Evolutionary conservation across 139 green algal species (phyloP).

Genomic region (Tetraselmis striata): DNA sequence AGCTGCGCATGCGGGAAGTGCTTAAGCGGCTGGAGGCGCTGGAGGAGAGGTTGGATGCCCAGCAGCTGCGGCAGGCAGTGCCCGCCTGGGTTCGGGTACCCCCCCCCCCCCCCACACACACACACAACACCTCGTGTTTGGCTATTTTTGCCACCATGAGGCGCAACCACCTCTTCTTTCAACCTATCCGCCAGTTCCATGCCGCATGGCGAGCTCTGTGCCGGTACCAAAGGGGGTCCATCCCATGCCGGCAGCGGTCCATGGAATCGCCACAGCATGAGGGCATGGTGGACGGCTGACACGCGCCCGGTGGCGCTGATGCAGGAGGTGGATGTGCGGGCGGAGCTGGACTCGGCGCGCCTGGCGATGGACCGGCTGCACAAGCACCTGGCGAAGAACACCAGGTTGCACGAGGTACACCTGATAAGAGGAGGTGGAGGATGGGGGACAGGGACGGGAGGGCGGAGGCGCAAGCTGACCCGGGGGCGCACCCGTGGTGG

Average conservation of each 20-base stretch:
- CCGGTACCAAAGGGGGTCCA: conserved; percentile 29
- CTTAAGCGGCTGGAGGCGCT: background rate
- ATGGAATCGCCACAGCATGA: conserved; percentile 18
- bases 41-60: background rate
- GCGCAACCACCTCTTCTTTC: conserved; percentile 32
- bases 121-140: no score
- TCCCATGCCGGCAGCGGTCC: background rate
- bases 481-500: background rate
- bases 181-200: conserved; percentile 23
- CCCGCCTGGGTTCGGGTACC: background rate
- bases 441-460: background rate
- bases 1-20: background rate
- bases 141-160: no score
- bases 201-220: background rate
- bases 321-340: background rate
- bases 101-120: no score
- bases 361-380: background rate
- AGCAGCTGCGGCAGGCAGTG: background rate
- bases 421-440: background rate
- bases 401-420: background rate
- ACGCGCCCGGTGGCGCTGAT: no score
- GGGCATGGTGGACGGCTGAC: background rate
- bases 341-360: background rate
- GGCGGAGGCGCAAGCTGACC: background rate
- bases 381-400: background rate